Percentiles rank a stretch among this genome's conserved stretches.
These are phyloP conservation scores for Oryza glaberrima DNA, from an alignment of 176 grass and related monocot genomes.

Conservation along the genomic window DNA sequence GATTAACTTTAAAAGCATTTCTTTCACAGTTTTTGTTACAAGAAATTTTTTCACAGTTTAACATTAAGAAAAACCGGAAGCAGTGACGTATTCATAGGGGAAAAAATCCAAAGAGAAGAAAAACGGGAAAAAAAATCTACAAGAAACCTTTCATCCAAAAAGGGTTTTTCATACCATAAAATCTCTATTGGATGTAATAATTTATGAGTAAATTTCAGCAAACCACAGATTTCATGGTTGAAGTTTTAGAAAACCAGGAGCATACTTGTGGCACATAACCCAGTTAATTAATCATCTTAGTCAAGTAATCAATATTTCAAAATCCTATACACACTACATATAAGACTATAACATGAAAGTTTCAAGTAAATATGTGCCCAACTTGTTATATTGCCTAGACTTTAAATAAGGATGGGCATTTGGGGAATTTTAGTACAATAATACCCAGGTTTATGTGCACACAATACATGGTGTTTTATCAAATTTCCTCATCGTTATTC, in stretches of 20 bases:
- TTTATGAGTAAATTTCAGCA: background rate
- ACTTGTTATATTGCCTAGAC: background rate
- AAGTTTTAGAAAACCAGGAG: background rate
- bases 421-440: background rate
- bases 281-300: background rate
- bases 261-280: background rate
- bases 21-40: slow-evolving; percentile 3
- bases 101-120: background rate
- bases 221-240: background rate
- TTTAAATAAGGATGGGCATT: background rate
- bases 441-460: background rate
- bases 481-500: background rate
- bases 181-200: background rate
- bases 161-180: background rate
- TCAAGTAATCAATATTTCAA: background rate
- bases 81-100: background rate
- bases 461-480: background rate
- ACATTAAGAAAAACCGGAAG: background rate
- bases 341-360: background rate
- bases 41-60: too few species aligned
- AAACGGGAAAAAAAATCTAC: background rate
- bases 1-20: background rate
- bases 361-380: background rate
- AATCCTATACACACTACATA: background rate
- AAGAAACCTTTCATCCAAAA: background rate